These are phyloP conservation scores for Mycena sp. DNA, from an alignment of 1,284 basidiomycete species.

Conservation along the genomic window DNA sequence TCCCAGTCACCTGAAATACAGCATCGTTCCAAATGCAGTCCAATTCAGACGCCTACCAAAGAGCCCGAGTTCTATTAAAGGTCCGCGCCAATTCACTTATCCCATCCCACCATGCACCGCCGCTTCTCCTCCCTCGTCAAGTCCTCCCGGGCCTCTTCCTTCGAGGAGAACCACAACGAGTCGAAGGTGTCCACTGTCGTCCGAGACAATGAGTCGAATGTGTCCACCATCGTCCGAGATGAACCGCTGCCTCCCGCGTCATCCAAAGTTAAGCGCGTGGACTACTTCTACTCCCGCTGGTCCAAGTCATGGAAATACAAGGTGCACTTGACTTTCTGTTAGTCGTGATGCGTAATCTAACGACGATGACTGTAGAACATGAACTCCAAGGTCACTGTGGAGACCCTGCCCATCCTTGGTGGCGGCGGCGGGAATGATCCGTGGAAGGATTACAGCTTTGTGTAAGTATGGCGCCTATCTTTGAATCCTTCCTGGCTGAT, in stretches of 20 bases:
- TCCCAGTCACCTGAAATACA: neutral
- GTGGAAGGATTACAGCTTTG: conserved; percentile 64
- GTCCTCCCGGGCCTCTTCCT: conserved; percentile 29
- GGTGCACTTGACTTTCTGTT: conserved; percentile 37
- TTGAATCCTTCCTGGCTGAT: neutral
- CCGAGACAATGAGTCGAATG: conserved; percentile 45
- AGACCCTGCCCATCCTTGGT: conserved; percentile 50
- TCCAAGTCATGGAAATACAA: conserved; percentile 63
- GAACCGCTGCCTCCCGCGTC: conserved; percentile 50
- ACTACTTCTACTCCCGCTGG: conserved; percentile 66
- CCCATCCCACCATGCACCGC: conserved; percentile 38
- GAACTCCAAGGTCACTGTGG: conserved; percentile 57
- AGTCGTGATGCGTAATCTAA: neutral
- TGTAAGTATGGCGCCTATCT: conserved; percentile 42
- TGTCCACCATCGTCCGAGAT: conserved; percentile 45
- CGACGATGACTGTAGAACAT: conserved; percentile 48
- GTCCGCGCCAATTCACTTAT: neutral
- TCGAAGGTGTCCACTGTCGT: conserved; percentile 47
- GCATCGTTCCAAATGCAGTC: neutral
- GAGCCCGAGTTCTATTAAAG: neutral
- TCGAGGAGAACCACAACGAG: conserved; percentile 31
- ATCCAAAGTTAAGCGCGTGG: conserved; percentile 65
- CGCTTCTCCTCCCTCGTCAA: conserved; percentile 45
- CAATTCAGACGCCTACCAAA: too few species aligned
- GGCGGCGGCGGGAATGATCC: conserved; percentile 54